Base-by-base conservation (phyloP, 2,329 filamentous ascomycete genomes). In the Lachnellula arida region DNA sequence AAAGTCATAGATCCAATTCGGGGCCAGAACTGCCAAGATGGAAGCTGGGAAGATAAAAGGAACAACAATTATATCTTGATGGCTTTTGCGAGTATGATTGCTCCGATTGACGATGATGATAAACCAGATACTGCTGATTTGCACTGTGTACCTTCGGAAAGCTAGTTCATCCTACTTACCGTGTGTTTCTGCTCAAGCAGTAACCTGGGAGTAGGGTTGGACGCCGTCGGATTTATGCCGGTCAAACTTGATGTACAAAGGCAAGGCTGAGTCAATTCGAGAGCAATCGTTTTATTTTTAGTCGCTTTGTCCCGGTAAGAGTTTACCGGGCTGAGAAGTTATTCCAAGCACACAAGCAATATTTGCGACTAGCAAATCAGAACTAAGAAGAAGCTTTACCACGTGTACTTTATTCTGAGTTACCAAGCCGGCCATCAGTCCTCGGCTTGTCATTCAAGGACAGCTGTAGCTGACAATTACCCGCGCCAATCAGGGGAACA, bases 1-100 rank as follows among this genome's bases (percentile, higher is more conserved):
- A 64, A 49, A 54, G 37, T 22, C 47, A 46, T 60, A 87, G 84
- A 91, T 92, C 56, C 89, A 94, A 72, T 94, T 94, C 67, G 89
- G 89, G 14, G 84, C 89, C 3, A 78, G 88, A 63, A 92, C 89
- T 3, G 89, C 89, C 14, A 94, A 92, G 75, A 92, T 93, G 85
- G 86, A 91, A 68, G 81, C 75, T 55, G 81, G 83, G 4, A 82
- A 77, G 65, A 81, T 81, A 12, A 91, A 87, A 65, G 88, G 88
- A 0, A 91, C 88, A 3, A 81, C 84, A 47, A 64, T 81, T 6
- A 76, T 86, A 58, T 73, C 75, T 15, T 79, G 64, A 78, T 39
- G 2, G 23, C 28, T 43, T 23, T 17, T 40, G 48, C 28, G 9
- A 28, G 35, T 48, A 49, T 32, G 37, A 54, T 4, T 39, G 15